A percentile compares a stretch with the other conserved stretches of the same genome.
These are phyloP conservation scores for Scolecobasidium constrictum DNA, from an alignment of 2,329 filamentous ascomycete genomes.

Conservation along the genomic window DNA sequence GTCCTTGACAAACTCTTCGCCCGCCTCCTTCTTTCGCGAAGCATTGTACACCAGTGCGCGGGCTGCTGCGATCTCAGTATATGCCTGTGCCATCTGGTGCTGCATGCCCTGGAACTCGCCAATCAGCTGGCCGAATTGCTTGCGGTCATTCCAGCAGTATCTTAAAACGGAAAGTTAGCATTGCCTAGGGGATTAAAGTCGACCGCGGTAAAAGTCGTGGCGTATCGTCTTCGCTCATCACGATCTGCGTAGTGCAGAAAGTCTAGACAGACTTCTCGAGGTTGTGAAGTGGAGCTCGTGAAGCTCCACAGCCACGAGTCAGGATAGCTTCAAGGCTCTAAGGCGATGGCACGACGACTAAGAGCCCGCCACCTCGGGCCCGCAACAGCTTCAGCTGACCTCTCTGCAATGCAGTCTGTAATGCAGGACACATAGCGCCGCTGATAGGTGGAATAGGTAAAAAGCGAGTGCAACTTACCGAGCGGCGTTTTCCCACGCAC, in stretches of 20 bases:
- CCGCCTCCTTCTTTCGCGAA: conserved; percentile 93
- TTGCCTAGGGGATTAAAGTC: neutral
- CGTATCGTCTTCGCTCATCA: too few species aligned
- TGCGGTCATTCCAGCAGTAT: conserved; percentile 97
- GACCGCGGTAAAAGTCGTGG: neutral
- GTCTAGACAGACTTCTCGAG: too few species aligned
- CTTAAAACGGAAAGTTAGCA: conserved; percentile 22
- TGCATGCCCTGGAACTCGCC: conserved; percentile 99
- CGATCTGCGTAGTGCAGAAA: too few species aligned
- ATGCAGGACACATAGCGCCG: too few species aligned
- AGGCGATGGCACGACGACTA: neutral
- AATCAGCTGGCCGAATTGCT: conserved; percentile 87
- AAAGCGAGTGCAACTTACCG: conserved; percentile 35
- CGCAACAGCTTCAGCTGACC: neutral
- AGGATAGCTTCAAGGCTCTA: conserved; percentile 1
- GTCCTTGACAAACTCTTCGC: conserved; percentile 87
- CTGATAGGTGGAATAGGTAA: too few species aligned
- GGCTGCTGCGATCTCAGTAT: conserved; percentile 85
- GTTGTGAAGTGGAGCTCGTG: neutral
- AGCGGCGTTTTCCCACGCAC: conserved; percentile 90
- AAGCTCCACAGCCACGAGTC: neutral
- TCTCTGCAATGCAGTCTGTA: neutral
- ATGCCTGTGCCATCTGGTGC: conserved; percentile 93
- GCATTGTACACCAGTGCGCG: conserved; percentile 92
- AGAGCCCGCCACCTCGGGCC: neutral